Percentiles rank a stretch among this genome's conserved stretches.
phyloP scores from a whole-genome alignment of 495 filamentous ascomycete species.

The Penicillium longicatenatum region DNA sequence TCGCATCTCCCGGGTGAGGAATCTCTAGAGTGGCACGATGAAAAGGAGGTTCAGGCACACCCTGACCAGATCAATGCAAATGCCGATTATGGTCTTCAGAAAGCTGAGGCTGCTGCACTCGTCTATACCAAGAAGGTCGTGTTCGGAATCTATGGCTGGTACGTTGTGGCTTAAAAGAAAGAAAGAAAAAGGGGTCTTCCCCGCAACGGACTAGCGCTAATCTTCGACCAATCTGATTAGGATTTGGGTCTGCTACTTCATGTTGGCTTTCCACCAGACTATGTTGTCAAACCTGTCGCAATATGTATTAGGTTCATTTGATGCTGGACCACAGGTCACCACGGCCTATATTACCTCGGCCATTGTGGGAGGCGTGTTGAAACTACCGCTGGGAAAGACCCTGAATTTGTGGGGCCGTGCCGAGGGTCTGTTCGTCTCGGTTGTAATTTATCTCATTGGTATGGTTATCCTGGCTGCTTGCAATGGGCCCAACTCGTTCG shows the following conservation, averaged over 20 bases:
- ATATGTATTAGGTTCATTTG: conserved; percentile 36
- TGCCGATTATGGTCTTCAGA: conserved; percentile 43
- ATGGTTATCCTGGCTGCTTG: conserved; percentile 53
- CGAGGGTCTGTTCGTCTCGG: conserved; percentile 50
- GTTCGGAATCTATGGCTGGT: conserved; percentile 40
- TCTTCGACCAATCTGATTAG: conserved; percentile 14
- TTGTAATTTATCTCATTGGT: conserved; percentile 42
- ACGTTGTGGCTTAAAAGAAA: conserved; percentile 4
- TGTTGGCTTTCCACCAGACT: conserved; percentile 42
- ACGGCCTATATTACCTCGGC: conserved; percentile 40
- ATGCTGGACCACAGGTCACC: conserved; percentile 34
- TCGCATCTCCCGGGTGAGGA: neutral
- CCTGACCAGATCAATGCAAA: conserved; percentile 31
- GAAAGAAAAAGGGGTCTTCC: neutral
- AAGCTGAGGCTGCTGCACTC: conserved; percentile 43
- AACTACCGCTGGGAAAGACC: conserved; percentile 66
- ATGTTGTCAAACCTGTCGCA: conserved; percentile 32
- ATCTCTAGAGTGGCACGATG: conserved; percentile 20
- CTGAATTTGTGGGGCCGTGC: conserved; percentile 67
- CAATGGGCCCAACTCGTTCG: conserved; percentile 47
- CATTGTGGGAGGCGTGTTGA: conserved; percentile 65
- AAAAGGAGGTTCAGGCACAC: conserved; percentile 32
- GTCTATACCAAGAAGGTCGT: conserved; percentile 42
- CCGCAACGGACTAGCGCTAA: neutral
- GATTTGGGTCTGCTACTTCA: conserved; percentile 49